Base-by-base conservation (phyloP, 2,329 filamentous ascomycete species). In the Trichoderma aggressivum region DNA sequence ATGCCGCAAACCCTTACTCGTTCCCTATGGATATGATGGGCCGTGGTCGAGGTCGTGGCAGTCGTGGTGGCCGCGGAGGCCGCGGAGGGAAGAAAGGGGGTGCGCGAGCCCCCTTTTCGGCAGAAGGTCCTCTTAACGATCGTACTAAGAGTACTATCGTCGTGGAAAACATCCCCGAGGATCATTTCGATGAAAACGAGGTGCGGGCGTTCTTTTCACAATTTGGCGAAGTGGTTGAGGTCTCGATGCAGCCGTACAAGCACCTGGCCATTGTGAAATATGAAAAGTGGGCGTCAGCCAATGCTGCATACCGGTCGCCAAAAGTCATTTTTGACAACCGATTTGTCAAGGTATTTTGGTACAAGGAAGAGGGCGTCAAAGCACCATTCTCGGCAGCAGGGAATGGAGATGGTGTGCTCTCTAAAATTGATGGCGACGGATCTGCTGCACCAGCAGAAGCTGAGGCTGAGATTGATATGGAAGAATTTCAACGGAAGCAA, bases 301-400 rank as follows among this genome's bases (percentile, higher is more conserved):
- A 89, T 72, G 86, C 87, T 18, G 93, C 93, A 2, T 94, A 93
- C 78, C 86, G 87, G 60, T 94, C 91, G 10, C 92, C 93, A 0
- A 94, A 94, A 77, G 90, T 90, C 60, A 90, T 96, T 58, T 96
- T 95, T 77, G 91, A 94, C 76, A 96, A 95, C 75, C 86, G 93
- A 12, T 96, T 96, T 75, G 93, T 96, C 62, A 94, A 94, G 76
- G 91, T 95, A 0, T 94, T 91, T 76, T 95, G 92, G 92, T 86
- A 89, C 77, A 91, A 89, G 75, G 86, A 87, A 7, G 85, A 86
- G 30, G 80, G 81, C 18, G 82, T 84, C 21, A 64, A 60, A 5
- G 16, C 75, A 55, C 77, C 76, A 3, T 72, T 80, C 14, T 77
- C 79, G 2, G 70, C 71, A 73, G 76, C 67, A 36, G 74, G 39